Evolutionary conservation across 495 filamentous ascomycete genomes (phyloP), one percentile per base, ranked within the genome.

Genomic region (Lasiosphaeris hirsuta): DNA sequence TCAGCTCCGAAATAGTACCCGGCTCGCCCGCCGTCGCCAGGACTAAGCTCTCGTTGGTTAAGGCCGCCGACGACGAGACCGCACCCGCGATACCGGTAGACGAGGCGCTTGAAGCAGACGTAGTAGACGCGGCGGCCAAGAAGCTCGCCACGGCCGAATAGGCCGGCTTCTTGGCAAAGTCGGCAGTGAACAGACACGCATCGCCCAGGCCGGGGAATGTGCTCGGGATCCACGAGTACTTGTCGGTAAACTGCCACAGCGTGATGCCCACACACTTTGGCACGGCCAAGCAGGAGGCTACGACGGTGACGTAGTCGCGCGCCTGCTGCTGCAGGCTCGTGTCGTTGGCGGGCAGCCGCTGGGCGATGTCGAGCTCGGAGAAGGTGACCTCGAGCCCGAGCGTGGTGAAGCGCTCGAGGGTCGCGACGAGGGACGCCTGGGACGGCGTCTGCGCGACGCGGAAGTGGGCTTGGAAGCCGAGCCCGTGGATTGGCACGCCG

Each of bases 181-280:
- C 70, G 51, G 68, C 66, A 48, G 79, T 76, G 68, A 69, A 84
- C 15, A 81, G 72, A 48, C 73, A 74, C 1, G 79, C 80, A 30
- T 71, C 78, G 9, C 81, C 81, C 41, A 78, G 63, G 1, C 82
- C 81, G 0, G 71, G 61, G 61, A 85, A 84, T 4, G 74, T 74
- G 6, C 15, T 35, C 10, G 64, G 63, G 18, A 71, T 64, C 82
- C 82, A 84, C 17, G 74, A 78, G 60, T 81, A 81, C 67, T 78
- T 75, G 52, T 86, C 84, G 7, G 76, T 81, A 69, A 79, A 86
- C 63, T 84, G 79, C 84, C 83, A 86, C 42, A 84, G 75, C 4
- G 79, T 85, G 17, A 86, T 69, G 4, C 83, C 85, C 17, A 86
- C 75, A 54, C 85, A 89, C 3, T 66, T 58, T 4, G 64, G 42